Evolutionary conservation across 371 early-diverging fungal species (phyloP).

Genomic region (Mortierella sp.): DNA sequence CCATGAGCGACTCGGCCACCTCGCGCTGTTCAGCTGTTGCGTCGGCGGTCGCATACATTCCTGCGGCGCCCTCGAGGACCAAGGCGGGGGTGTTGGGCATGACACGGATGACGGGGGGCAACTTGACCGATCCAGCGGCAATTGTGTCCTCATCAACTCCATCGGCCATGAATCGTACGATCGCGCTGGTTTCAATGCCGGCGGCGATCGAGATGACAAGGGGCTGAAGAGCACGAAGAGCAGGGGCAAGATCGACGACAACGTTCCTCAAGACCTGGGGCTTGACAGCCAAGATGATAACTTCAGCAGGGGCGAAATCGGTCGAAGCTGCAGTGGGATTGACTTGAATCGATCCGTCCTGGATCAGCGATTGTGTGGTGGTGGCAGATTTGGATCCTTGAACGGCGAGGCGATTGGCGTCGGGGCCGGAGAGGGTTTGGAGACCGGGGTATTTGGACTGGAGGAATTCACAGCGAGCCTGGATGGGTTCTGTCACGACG

Average conservation of each 20-base stretch:
- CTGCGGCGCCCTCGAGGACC: slow-evolving; percentile 90
- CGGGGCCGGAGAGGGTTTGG: slow-evolving; percentile 52
- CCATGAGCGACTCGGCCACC: slow-evolving; percentile 75
- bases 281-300: slow-evolving; percentile 92
- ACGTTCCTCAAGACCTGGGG: slow-evolving; percentile 88
- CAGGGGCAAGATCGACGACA: slow-evolving; percentile 64
- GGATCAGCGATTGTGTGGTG: slow-evolving; percentile 17
- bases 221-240: slow-evolving; percentile 62
- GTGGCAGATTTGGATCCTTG: slow-evolving; percentile 29
- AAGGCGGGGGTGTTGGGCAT: slow-evolving; percentile 98
- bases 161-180: slow-evolving; percentile 77
- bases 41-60: slow-evolving; percentile 78
- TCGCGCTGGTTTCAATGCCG: slow-evolving; percentile 84
- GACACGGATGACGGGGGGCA: slow-evolving; percentile 80
- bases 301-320: slow-evolving; percentile 67
- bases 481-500: slow-evolving; percentile 87
- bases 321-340: slow-evolving; percentile 49
- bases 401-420: slow-evolving; percentile 63
- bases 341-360: slow-evolving; percentile 38
- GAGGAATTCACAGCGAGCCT: slow-evolving; percentile 76
- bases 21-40: slow-evolving; percentile 74
- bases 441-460: slow-evolving; percentile 70
- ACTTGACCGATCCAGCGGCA: slow-evolving; percentile 4
- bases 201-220: slow-evolving; percentile 92
- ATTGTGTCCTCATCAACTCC: slow-evolving; percentile 30